Percentiles rank a stretch among this genome's conserved stretches.
Evolutionary conservation across 306 rosid species (phyloP).

Genomic region (Prunus mume): DNA sequence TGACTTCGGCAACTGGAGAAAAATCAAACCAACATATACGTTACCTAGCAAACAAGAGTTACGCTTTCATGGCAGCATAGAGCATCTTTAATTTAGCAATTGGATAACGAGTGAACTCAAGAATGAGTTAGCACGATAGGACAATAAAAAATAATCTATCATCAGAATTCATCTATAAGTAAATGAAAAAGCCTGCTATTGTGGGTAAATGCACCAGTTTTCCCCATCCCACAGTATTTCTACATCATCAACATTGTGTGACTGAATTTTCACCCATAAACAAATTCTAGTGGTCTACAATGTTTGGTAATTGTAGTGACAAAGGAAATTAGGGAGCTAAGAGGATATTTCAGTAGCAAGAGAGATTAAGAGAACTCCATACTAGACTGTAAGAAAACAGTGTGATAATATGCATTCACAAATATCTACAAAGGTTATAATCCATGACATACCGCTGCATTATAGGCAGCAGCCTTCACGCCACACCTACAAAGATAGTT

Average conservation of each 20-base stretch:
- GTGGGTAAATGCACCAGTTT: too few relatives aligned
- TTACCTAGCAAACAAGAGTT: slow-evolving; percentile 6
- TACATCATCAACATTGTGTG: too few relatives aligned
- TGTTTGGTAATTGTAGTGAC: too few relatives aligned
- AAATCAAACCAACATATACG: slow-evolving; percentile 34
- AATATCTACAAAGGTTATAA: background rate
- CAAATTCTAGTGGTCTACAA: too few relatives aligned
- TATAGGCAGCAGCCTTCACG: slow-evolving; percentile 91
- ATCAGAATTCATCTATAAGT: background rate
- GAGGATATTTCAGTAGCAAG: too few relatives aligned
- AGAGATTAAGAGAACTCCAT: too few relatives aligned
- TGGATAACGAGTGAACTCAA: background rate
- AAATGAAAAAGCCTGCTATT: too few relatives aligned
- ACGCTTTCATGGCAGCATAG: slow-evolving; percentile 3
- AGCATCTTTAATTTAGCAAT: background rate
- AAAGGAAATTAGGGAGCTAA: too few relatives aligned
- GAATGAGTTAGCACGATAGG: background rate
- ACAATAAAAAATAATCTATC: background rate
- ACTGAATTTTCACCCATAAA: too few relatives aligned
- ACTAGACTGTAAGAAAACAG: background rate
- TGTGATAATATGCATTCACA: background rate
- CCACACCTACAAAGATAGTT: slow-evolving; percentile 66
- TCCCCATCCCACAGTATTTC: too few relatives aligned
- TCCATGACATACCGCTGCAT: slow-evolving; percentile 65
- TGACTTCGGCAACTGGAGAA: slow-evolving; percentile 71